These are phyloP conservation scores for Saksenaea oblongispora DNA, from an alignment of 371 early-diverging fungal species.

Conservation along the genomic window DNA sequence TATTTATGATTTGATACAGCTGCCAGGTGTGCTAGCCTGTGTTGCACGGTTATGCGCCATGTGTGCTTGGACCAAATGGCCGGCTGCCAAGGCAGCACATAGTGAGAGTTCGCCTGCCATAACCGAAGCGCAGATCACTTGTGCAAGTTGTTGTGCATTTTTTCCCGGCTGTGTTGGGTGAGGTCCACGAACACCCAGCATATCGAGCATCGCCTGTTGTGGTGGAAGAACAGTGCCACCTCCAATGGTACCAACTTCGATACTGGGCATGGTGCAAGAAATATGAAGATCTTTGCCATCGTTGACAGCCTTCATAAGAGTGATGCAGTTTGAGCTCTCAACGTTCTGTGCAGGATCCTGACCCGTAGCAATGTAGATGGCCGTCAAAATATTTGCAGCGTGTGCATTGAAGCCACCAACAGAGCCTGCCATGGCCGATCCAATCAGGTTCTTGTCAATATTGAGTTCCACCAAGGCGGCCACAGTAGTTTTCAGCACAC, in stretches of 20 bases:
- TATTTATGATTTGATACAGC: slow-evolving; percentile 26
- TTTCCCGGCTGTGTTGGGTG: slow-evolving; percentile 82
- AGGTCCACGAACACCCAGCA: slow-evolving; percentile 88
- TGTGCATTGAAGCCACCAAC: slow-evolving; percentile 97
- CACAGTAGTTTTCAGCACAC: slow-evolving; percentile 88
- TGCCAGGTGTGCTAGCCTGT: slow-evolving; percentile 12
- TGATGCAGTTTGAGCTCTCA: slow-evolving; percentile 92
- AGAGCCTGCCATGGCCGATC: slow-evolving; percentile 94
- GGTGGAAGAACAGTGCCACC: slow-evolving; percentile 92
- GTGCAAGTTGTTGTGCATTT: slow-evolving; percentile 86
- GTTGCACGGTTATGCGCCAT: slow-evolving; percentile 81
- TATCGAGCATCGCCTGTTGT: slow-evolving; percentile 83
- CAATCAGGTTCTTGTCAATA: slow-evolving; percentile 87
- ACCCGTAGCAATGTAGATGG: slow-evolving; percentile 92
- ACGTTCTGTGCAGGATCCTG: slow-evolving; percentile 98
- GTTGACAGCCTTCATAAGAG: slow-evolving; percentile 89
- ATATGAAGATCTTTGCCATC: slow-evolving; percentile 81
- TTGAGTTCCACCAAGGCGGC: slow-evolving; percentile 79
- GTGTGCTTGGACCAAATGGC: slow-evolving; percentile 81
- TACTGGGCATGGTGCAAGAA: slow-evolving; percentile 92
- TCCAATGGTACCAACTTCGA: slow-evolving; percentile 95
- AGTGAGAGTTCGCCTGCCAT: slow-evolving; percentile 95
- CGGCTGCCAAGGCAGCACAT: slow-evolving; percentile 84
- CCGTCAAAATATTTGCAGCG: slow-evolving; percentile 94
- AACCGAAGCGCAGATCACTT: slow-evolving; percentile 88